Evolutionary conservation across 306 rosid genomes (phyloP).

Genomic region (Ormosia emarginata): DNA sequence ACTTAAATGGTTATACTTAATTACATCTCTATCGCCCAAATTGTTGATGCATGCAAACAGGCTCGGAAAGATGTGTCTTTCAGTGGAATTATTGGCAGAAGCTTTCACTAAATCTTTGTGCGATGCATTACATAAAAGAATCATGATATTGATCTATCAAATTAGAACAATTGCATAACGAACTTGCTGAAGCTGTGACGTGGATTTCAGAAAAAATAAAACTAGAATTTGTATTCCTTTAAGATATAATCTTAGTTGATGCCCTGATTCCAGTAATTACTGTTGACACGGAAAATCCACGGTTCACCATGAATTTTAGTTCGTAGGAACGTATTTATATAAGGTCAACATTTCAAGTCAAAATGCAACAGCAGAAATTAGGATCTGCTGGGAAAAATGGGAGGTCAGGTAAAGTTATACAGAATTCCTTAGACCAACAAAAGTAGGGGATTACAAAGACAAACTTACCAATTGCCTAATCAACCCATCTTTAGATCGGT

Average conservation of each 20-base stretch:
- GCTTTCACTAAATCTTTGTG: not conserved
- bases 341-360: not conserved
- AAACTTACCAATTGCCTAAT: slow-evolving; percentile 1
- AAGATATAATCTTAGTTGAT: too few relatives aligned
- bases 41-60: not conserved
- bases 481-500: not conserved
- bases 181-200: not conserved
- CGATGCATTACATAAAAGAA: not conserved
- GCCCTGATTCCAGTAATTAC: not conserved
- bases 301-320: not conserved
- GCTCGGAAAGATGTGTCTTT: not conserved
- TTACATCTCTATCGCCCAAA: not conserved
- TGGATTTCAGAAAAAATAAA: slow-evolving; percentile 1
- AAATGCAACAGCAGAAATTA: not conserved
- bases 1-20: not conserved
- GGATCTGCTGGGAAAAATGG: slow-evolving; percentile 4
- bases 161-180: not conserved
- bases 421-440: not conserved
- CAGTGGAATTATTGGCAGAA: not conserved
- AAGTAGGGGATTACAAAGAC: not conserved
- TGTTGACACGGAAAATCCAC: not conserved
- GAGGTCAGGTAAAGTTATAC: not conserved
- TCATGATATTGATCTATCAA: not conserved
- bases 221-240: not conserved
- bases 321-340: not conserved